phyloP scores from a whole-genome alignment of 345 rosid genomes.

The Populus euphratica region DNA sequence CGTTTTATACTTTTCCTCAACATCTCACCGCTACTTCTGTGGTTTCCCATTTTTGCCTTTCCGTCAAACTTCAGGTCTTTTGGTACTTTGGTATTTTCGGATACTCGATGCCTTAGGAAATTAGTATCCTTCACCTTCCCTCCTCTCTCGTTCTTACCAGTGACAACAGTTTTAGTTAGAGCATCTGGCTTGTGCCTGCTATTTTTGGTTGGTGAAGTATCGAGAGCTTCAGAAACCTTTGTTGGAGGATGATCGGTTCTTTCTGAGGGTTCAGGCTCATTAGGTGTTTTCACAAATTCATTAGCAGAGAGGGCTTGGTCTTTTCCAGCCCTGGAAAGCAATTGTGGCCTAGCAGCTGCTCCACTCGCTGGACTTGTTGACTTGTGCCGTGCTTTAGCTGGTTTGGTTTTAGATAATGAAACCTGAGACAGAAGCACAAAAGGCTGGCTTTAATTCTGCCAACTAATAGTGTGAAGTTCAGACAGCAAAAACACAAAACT shows the following conservation, averaged over 20 bases:
- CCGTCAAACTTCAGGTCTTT: constrained; percentile 28
- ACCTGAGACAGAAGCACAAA: constrained; percentile 23
- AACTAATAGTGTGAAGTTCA: neutral
- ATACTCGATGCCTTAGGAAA: constrained; percentile 19
- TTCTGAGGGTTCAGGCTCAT: constrained; percentile 8
- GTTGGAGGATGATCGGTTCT: constrained; percentile 12
- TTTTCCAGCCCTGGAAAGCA: constrained; percentile 28
- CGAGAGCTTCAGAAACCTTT: constrained; percentile 20
- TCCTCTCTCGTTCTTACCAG: constrained; percentile 22
- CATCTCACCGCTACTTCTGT: constrained; percentile 29
- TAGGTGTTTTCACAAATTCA: constrained; percentile 3
- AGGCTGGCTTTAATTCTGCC: neutral
- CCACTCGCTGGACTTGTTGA: constrained; percentile 26
- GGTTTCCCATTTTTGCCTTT: constrained; percentile 26
- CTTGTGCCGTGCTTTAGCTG: constrained; percentile 20
- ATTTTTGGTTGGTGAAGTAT: constrained; percentile 11
- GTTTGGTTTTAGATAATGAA: constrained; percentile 21
- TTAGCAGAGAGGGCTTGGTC: constrained; percentile 10
- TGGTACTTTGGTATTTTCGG: constrained; percentile 6
- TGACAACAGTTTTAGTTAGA: constrained; percentile 11
- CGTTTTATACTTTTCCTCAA: constrained; percentile 38
- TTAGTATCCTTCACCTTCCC: constrained; percentile 28
- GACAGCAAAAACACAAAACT: neutral
- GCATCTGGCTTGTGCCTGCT: constrained; percentile 12
- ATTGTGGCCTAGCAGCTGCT: constrained; percentile 17